A percentile compares a stretch with the other conserved stretches of the same genome.
These are phyloP conservation scores for Colletotrichum sp. DNA, from an alignment of 2,329 filamentous ascomycete genomes.

Conservation along the genomic window DNA sequence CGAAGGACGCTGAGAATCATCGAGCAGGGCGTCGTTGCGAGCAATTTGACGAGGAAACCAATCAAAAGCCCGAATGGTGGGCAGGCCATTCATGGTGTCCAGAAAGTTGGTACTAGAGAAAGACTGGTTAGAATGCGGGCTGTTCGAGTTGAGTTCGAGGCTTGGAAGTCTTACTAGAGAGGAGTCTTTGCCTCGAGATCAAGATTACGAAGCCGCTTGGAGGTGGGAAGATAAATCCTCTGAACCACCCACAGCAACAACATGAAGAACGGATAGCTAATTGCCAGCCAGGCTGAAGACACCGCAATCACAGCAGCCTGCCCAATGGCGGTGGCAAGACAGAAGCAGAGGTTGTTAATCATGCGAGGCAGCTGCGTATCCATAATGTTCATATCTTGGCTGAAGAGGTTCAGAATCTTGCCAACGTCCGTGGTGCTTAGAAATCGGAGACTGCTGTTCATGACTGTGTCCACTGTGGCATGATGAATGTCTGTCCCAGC, in stretches of 20 bases:
- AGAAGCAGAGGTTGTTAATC: background rate
- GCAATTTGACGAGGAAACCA: slow-evolving; percentile 48
- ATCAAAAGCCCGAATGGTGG: slow-evolving; percentile 61
- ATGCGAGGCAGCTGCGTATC: slow-evolving; percentile 22
- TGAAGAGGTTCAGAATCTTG: background rate
- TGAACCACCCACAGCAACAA: slow-evolving; percentile 54
- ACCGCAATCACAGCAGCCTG: slow-evolving; percentile 51
- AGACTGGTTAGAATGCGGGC: background rate
- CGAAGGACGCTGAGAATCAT: slow-evolving; percentile 59
- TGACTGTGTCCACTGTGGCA: background rate
- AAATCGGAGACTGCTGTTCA: background rate
- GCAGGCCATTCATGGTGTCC: slow-evolving; percentile 59
- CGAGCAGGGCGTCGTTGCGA: slow-evolving; percentile 51
- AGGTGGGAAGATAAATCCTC: slow-evolving; percentile 63
- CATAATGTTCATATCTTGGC: slow-evolving; percentile 27
- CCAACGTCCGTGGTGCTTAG: background rate
- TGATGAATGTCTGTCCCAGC: slow-evolving; percentile 22
- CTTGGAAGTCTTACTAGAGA: slow-evolving; percentile 50
- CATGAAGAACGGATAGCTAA: slow-evolving; percentile 54
- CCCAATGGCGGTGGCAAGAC: slow-evolving; percentile 40
- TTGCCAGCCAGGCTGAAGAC: slow-evolving; percentile 47
- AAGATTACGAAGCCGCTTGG: slow-evolving; percentile 63
- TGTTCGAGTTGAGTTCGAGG: background rate
- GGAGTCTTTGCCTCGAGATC: slow-evolving; percentile 65
- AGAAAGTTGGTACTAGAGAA: slow-evolving; percentile 51